phyloP scores from a whole-genome alignment of 2,329 filamentous ascomycete species.

The Hymenoscyphus scutula region DNA sequence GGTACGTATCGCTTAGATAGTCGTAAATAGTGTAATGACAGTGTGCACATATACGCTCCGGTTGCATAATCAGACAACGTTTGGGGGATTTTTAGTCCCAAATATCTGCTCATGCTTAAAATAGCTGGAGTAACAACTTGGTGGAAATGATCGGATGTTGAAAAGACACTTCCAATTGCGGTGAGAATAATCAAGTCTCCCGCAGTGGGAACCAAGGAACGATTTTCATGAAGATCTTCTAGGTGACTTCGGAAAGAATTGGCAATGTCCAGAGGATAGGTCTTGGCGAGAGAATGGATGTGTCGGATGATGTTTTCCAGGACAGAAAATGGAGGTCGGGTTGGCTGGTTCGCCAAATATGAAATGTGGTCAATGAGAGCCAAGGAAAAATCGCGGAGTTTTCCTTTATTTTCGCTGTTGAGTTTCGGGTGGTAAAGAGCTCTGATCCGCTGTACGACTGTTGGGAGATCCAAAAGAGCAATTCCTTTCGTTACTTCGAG shows the following conservation, averaged over 20 bases:
- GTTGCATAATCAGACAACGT: constrained; percentile 64
- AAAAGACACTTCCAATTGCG: constrained; percentile 80
- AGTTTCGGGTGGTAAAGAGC: constrained; percentile 90
- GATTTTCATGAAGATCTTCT: constrained; percentile 47
- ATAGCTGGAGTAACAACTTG: constrained; percentile 89
- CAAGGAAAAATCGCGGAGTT: constrained; percentile 66
- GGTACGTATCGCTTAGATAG: constrained; percentile 86
- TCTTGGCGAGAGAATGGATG: constrained; percentile 87
- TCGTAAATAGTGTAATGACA: constrained; percentile 79
- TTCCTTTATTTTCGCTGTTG: constrained; percentile 78
- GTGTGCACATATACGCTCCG: constrained; percentile 75
- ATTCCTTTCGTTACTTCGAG: constrained; percentile 62
- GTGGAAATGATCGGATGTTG: constrained; percentile 96
- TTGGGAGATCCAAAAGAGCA: constrained; percentile 64
- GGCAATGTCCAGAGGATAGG: constrained; percentile 74
- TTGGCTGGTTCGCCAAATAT: constrained; percentile 44
- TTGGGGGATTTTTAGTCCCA: constrained; percentile 72
- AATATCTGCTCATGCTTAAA: constrained; percentile 77
- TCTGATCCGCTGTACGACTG: constrained; percentile 83
- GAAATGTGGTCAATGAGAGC: constrained; percentile 63
- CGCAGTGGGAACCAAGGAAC: constrained; percentile 52
- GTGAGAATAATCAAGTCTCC: constrained; percentile 83
- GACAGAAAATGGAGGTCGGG: constrained; percentile 59
- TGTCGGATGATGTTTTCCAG: constrained; percentile 83
- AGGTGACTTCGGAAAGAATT: constrained; percentile 76